Conservation (phyloP, 176 grass and related monocot species). For the Aegilops sharonensis region DNA sequence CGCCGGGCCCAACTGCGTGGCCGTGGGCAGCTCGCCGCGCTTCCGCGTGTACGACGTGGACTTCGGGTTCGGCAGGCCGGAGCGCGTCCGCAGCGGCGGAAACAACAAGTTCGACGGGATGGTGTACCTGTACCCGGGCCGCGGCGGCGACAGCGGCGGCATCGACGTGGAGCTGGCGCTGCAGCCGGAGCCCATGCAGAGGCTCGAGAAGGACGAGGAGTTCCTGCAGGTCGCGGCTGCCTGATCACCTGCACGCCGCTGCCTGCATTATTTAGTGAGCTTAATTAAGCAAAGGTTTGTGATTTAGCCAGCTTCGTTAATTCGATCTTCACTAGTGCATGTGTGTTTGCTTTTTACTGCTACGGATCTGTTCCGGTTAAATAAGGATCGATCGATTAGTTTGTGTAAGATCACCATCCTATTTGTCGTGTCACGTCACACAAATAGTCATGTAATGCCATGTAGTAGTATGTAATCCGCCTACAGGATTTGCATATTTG, state of each 20-base stretch:
- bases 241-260: neutral
- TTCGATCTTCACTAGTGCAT: neutral
- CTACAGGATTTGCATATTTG: neutral
- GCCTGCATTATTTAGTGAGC: neutral
- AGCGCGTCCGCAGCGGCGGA: slow-evolving; percentile 77
- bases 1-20: slow-evolving; percentile 88
- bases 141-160: slow-evolving; percentile 52
- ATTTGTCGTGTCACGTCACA: neutral
- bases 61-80: slow-evolving; percentile 81
- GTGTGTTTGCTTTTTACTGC: neutral
- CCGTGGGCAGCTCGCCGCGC: slow-evolving; percentile 87
- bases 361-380: neutral
- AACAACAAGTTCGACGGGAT: slow-evolving; percentile 99
- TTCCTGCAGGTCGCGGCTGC: slow-evolving; percentile 37
- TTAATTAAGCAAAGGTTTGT: neutral
- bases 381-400: neutral
- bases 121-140: slow-evolving; percentile 89
- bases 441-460: neutral
- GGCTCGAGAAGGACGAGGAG: slow-evolving; percentile 59
- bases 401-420: neutral
- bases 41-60: slow-evolving; percentile 96
- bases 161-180: slow-evolving; percentile 93
- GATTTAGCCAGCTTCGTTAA: neutral
- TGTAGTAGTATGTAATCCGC: neutral
- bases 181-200: slow-evolving; percentile 74